Evolutionary conservation across 2,329 filamentous ascomycete species (phyloP), one percentile per base, ranked within the genome.

Genomic region (Beauveria sp.): DNA sequence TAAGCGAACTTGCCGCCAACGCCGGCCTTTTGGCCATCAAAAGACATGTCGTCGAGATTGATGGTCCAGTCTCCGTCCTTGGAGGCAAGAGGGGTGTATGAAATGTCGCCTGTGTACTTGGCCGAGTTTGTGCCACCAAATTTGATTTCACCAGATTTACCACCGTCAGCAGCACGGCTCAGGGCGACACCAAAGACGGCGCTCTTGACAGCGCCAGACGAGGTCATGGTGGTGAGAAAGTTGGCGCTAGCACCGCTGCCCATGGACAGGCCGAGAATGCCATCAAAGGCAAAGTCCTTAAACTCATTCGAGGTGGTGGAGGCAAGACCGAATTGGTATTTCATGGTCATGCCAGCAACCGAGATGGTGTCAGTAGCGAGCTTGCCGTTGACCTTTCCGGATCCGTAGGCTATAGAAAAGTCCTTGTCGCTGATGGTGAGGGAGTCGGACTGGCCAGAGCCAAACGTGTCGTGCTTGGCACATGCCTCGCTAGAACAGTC

Each of bases 221-320:
- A 68, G 18, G 78, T 76, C 50, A 96, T 73, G 2, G 80, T 76
- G 44, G 87, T 78, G 70, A 94, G 79, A 66, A 94, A 86, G 50
- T 86, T 90, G 22, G 88, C 83, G 5, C 82, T 81, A 41, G 76
- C 77, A 3, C 81, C 82, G 12, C 79, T 76, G 63, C 81, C 81
- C 67, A 87, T 85, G 18, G 89, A 88, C 26, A 96, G 76, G 4
- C 91, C 92, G 3, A 96, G 76, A 54, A 96, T 96, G 26, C 92
- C 92, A 71, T 96, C 92, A 73, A 96, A 92, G 1, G 90, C 88
- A 67, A 93, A 96, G 57, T 83, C 81, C 30, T 78, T 75, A 71
- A 96, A 96, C 64, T 94, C 86, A 56, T 84, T 74, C 1, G 90
- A 91, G 2, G 89, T 89, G 26, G 81, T 81, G 40, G 81, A 83